Base-by-base conservation (phyloP, 208 protist genomes). In the Acanthamoeba lenticulata region DNA sequence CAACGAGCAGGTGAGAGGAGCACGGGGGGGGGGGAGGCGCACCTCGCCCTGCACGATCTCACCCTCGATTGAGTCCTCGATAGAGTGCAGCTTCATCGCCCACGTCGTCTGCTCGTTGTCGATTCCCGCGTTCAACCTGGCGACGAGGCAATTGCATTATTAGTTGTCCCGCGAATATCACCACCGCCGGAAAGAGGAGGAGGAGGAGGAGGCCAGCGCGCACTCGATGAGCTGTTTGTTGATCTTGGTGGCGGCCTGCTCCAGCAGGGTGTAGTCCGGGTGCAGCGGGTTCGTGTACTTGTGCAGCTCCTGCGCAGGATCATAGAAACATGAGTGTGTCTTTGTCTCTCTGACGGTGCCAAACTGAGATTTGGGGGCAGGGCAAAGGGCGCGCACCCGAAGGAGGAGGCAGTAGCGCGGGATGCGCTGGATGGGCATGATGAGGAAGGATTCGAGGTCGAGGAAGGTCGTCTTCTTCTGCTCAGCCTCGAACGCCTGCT, bases 261-360 rank as follows among this genome's bases (percentile, higher is more conserved):
- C 32, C n/a, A 74, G 65, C n/a, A 74, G 65, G 6, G 65, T 29
- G 15, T 74, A 74, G 34, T 74, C 65, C 32, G 34, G 32, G 15
- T 85, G 74, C 44, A 85, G 4, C 5, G 38, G 74, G 74, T 85
- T 85, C 11, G 44, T 85, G 74, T 85, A 85, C 42, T 85, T 85
- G 42, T 40, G 74, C 32, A 85, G 49, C 9, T 57, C 38, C 38
- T 45, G 44, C n/a, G n/a, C n/a, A n/a, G n/a, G n/a, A n/a, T n/a
- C n/a, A n/a, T n/a, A n/a, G n/a, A n/a, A n/a, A n/a, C n/a, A n/a
- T n/a, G n/a, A n/a, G n/a, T n/a, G n/a, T n/a, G n/a, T n/a, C n/a
- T n/a, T n/a, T n/a, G n/a, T n/a, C n/a, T n/a, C n/a, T n/a, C n/a
- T n/a, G n/a, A n/a, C n/a, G n/a, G n/a, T n/a, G n/a, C n/a, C 52